A percentile compares a stretch with the other conserved stretches of the same genome.
Evolutionary conservation across 2,329 filamentous ascomycete species (phyloP).

Genomic region (Thelonectria rubi): DNA sequence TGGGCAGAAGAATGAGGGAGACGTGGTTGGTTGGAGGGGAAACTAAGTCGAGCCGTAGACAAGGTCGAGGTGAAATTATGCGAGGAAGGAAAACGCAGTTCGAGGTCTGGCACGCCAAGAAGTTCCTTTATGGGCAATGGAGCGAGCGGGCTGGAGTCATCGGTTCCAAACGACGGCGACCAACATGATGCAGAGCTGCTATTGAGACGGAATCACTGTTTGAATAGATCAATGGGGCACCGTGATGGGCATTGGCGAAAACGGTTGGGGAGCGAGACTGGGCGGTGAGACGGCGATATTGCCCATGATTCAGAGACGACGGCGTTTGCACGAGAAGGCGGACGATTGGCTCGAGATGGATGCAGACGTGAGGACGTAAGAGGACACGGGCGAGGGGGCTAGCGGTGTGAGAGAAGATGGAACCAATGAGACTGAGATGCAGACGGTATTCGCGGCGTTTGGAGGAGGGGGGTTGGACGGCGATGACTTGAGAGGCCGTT

Average conservation of each 20-base stretch:
- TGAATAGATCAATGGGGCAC: neutral
- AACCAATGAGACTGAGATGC: neutral
- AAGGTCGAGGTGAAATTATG: neutral
- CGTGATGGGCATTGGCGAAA: neutral
- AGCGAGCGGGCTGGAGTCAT: slow-evolving; percentile 3
- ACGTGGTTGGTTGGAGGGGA: neutral
- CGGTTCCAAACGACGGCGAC: neutral
- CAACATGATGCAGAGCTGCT: neutral
- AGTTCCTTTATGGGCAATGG: neutral
- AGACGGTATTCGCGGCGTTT: neutral
- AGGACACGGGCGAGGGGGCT: neutral
- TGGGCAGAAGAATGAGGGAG: neutral
- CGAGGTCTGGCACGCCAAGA: neutral
- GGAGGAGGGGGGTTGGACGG: neutral
- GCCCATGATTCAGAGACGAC: slow-evolving; percentile 14
- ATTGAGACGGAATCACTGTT: slow-evolving; percentile 19
- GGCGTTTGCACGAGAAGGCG: neutral
- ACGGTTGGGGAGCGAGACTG: neutral
- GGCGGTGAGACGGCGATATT: slow-evolving; percentile 3
- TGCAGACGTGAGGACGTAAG: slow-evolving; percentile 5
- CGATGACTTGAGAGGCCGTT: neutral
- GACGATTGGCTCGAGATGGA: slow-evolving; percentile 6
- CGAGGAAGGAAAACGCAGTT: neutral
- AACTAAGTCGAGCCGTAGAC: neutral
- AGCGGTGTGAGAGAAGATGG: neutral